These are phyloP conservation scores for Glycyrrhiza uralensis DNA, from an alignment of 306 rosid genomes.

Conservation along the genomic window DNA sequence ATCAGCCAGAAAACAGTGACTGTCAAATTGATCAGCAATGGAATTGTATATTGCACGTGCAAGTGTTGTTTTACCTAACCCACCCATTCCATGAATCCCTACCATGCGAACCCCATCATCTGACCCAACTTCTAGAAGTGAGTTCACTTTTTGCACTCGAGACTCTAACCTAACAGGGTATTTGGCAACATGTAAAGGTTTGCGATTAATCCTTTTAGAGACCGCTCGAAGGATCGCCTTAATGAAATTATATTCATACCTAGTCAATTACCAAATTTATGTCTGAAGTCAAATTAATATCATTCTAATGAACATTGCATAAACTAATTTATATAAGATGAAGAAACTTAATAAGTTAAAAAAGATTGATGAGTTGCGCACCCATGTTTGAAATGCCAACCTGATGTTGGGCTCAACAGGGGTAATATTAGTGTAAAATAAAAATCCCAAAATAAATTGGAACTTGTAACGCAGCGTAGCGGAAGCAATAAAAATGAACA, in stretches of 20 bases:
- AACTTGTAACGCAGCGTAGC: no score
- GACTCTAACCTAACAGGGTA: not conserved
- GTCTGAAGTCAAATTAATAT: not conserved
- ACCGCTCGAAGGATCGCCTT: not conserved
- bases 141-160: not conserved
- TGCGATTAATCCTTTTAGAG: not conserved
- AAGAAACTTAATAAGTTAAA: not conserved
- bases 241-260: not conserved
- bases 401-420: no score
- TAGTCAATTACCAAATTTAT: not conserved
- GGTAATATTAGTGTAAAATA: no score
- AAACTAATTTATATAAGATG: not conserved
- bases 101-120: not conserved
- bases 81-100: conserved; percentile 14
- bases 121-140: conserved; percentile 6
- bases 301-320: not conserved
- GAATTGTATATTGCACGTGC: conserved; percentile 5
- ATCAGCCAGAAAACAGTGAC: conserved; percentile 1
- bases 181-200: not conserved
- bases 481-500: no score
- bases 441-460: no score
- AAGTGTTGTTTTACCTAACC: conserved; percentile 8
- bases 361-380: not conserved
- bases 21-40: not conserved
- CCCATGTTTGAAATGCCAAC: no score